Conservation (phyloP, 768 basidiomycete genomes). For the Postia placenta region DNA sequence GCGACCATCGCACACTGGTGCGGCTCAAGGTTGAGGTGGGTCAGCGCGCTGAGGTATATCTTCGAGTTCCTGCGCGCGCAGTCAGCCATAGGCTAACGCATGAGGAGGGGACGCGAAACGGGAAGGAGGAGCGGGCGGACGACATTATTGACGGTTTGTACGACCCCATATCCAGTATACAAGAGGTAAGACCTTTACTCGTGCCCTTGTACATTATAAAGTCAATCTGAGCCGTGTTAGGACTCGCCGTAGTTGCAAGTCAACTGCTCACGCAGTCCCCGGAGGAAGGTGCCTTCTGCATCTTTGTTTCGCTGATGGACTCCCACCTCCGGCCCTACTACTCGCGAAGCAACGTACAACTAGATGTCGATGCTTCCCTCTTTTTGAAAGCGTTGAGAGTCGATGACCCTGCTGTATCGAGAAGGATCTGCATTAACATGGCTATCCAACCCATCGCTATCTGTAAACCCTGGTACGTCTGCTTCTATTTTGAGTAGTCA, state of each 20-base stretch:
- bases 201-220: background rate
- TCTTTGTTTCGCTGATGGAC: constrained; percentile 83
- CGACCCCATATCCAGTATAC: constrained; percentile 57
- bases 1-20: constrained; percentile 59
- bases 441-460: constrained; percentile 50
- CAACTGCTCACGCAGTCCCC: constrained; percentile 70
- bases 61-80: constrained; percentile 36
- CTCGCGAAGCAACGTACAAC: constrained; percentile 47
- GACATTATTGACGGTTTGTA: constrained; percentile 60
- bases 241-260: constrained; percentile 63
- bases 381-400: constrained; percentile 65
- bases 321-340: constrained; percentile 77
- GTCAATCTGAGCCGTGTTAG: constrained; percentile 28
- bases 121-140: background rate
- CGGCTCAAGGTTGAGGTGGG: constrained; percentile 43
- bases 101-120: background rate
- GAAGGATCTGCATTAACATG: constrained; percentile 61
- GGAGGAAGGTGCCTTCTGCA: constrained; percentile 90
- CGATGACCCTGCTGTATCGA: constrained; percentile 53
- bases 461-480: constrained; percentile 57
- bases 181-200: constrained; percentile 40
- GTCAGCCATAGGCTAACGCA: background rate
- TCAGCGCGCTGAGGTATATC: constrained; percentile 42
- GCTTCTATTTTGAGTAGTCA: background rate
- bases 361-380: constrained; percentile 72